Evolutionary conservation across 179 eudicot genomes (phyloP), one percentile per base, ranked within the genome.

Genomic region (Nepenthes alata): DNA sequence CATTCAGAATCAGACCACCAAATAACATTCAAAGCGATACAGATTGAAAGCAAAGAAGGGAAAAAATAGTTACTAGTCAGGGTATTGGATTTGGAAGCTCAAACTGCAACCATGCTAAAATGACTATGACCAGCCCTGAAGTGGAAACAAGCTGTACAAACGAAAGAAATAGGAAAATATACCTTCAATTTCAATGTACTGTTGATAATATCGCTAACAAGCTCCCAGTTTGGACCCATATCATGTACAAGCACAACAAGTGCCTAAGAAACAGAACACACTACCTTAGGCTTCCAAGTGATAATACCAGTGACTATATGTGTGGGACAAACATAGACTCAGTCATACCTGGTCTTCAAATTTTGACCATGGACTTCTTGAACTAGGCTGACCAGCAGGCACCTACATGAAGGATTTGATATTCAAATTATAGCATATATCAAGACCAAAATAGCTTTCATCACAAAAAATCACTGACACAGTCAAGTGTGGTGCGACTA

Each of bases 201-300:
- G 76, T 86, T 93, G 55, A 93, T 69, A 62, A 93, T 93, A 83
- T 93, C 96, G 76, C 96, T 86, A 39, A 93, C 82, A 68, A 93
- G 88, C 82, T 87, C 95, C 98, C 98, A 93, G 61, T 86, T 83
- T 53, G 96, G 98, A 73, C 98, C 98, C 81, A 93, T 74, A 78
- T 93, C 98, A 80, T 93, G 98, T 34, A 85, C 98, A 49, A 93
- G 90, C 62, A 93, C 98, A 71, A 93, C 87, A 83, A 89, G 96
- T 35, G 98, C 95, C 98, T 94, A 73, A 57, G 66, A 68, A 64
- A 14, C 3, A 36, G 44, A 36, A 6, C 1, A 35, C 3, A 4
- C 5, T 25, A 35, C 15, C 11, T 2, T 11, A 3, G 2, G 14
- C 13, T n/a, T 11, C 44, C 44, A 36, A 41, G 35, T 8, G 11